phyloP scores from a whole-genome alignment of 2,329 filamentous ascomycete genomes.

The Aspergillus pseudoglaucus region DNA sequence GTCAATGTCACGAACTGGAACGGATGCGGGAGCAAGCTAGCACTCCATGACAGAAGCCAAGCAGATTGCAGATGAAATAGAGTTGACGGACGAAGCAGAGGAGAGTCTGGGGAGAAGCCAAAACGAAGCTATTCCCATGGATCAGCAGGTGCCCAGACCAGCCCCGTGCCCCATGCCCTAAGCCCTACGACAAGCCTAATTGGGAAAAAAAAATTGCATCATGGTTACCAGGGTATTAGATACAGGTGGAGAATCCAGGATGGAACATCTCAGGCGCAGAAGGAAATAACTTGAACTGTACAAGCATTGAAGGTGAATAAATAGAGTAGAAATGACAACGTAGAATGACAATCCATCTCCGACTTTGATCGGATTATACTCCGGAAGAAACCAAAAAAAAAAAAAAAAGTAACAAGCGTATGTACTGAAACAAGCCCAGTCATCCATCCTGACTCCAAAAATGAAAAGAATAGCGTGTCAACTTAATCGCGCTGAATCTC shows the following conservation, averaged over 20 bases:
- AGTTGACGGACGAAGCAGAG: not conserved
- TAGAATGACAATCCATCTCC: not conserved
- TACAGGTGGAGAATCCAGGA: constrained; percentile 2
- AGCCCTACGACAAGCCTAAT: constrained; percentile 10
- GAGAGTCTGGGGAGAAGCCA: not conserved
- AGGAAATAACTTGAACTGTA: not conserved
- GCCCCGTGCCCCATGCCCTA: constrained; percentile 21
- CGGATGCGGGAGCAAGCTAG: not conserved
- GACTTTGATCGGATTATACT: not conserved
- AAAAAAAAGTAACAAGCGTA: not conserved
- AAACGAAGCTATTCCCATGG: constrained; percentile 2
- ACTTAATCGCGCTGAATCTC: constrained; percentile 38
- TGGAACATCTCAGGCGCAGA: not conserved
- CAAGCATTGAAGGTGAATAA: not conserved
- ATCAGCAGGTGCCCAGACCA: not conserved
- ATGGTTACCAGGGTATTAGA: not conserved
- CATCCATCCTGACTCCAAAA: not conserved
- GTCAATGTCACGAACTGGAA: not conserved
- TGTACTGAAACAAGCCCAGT: not conserved
- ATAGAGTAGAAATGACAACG: not conserved
- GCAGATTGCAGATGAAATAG: too few relatives aligned
- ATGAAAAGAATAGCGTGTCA: not conserved
- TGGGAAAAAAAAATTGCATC: constrained; percentile 1
- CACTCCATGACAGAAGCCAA: not conserved
- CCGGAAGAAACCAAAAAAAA: not conserved